A percentile compares a stretch with the other conserved stretches of the same genome.
These are phyloP conservation scores for Aspergillus pseudoglaucus DNA, from an alignment of 2,329 filamentous ascomycete species.

Conservation along the genomic window DNA sequence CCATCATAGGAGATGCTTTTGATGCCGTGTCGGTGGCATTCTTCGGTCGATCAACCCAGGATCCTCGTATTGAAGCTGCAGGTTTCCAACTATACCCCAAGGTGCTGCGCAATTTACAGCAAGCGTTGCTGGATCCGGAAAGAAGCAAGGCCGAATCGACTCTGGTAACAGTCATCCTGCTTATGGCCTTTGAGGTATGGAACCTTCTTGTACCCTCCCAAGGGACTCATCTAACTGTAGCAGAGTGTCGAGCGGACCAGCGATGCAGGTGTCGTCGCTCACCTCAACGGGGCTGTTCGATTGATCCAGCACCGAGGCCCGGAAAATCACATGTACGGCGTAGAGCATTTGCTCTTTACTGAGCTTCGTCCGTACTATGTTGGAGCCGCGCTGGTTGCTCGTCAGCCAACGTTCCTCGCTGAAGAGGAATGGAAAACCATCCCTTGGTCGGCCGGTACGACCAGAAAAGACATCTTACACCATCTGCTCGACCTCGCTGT, in stretches of 20 bases:
- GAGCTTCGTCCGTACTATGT: constrained; percentile 36
- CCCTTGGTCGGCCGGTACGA: constrained; percentile 33
- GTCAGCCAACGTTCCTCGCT: constrained; percentile 30
- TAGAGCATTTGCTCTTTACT: constrained; percentile 33
- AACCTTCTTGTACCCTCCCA: neutral
- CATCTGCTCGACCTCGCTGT: constrained; percentile 31
- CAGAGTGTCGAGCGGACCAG: constrained; percentile 34
- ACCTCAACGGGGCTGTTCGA: constrained; percentile 29
- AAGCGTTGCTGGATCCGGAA: constrained; percentile 30
- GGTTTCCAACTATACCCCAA: constrained; percentile 29
- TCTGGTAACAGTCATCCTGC: constrained; percentile 31
- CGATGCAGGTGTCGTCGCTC: constrained; percentile 24
- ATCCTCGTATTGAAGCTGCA: constrained; percentile 26
- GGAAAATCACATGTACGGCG: constrained; percentile 34
- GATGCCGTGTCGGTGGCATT: constrained; percentile 34
- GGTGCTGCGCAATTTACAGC: constrained; percentile 30
- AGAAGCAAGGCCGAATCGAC: constrained; percentile 32
- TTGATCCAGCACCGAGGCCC: constrained; percentile 34
- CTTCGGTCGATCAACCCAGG: constrained; percentile 31
- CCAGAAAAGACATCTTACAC: constrained; percentile 31
- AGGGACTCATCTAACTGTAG: constrained; percentile 1
- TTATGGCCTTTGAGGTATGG: constrained; percentile 33
- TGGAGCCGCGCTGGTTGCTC: constrained; percentile 23
- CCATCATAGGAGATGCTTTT: constrained; percentile 31
- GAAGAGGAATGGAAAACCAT: constrained; percentile 34